Evolutionary conservation across 2,329 filamentous ascomycete species (phyloP), one percentile per base, ranked within the genome.

Genomic region (Penicillium sp.): DNA sequence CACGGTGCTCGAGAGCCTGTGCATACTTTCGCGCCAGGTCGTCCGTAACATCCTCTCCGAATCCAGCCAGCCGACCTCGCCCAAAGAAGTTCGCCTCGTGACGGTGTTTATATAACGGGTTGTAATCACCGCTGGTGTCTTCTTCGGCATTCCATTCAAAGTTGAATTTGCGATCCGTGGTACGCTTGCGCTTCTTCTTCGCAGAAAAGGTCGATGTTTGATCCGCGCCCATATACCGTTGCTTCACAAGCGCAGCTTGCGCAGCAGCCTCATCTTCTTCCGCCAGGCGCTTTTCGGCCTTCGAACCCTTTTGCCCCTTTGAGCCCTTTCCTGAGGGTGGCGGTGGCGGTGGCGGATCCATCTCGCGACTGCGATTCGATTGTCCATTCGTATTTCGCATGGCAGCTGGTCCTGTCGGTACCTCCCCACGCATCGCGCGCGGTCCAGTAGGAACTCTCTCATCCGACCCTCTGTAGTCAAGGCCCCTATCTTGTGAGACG

Each of bases 71-170:
- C 47, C 77, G 74, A 20, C 83, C 83, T 37, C 83, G 75, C 0
- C 83, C 83, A 55, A 80, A 87, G 69, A 88, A 84, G 43, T 79
- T 81, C 3, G 80, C 77, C 47, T 85, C 79, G 3, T 80, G 74
- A 26, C 79, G 76, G 17, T 81, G 72, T 35, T 84, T 77, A 63
- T 94, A 94, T 26, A 93, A 75, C 1, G 87, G 86, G 55, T 95
- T 90, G 60, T 89, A 85, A 53, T 87, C 84, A 2, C 75, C 78
- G 50, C 84, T 91, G 0, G 93, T 98, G 65, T 98, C 93, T 61
- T 98, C 93, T 46, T 94, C 87, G 1, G 81, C 79, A 54, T 95
- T 94, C 93, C 93, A 98, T 57, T 94, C 93, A 57, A 98, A 98
- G 58, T 96, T 98, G 73, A 98, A 98, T 64, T 98, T 97, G 68